Percentiles rank a stretch among this genome's conserved stretches.
phyloP scores from a whole-genome alignment of 2,329 filamentous ascomycete species.

The Penicillium fuscoglaucum region DNA sequence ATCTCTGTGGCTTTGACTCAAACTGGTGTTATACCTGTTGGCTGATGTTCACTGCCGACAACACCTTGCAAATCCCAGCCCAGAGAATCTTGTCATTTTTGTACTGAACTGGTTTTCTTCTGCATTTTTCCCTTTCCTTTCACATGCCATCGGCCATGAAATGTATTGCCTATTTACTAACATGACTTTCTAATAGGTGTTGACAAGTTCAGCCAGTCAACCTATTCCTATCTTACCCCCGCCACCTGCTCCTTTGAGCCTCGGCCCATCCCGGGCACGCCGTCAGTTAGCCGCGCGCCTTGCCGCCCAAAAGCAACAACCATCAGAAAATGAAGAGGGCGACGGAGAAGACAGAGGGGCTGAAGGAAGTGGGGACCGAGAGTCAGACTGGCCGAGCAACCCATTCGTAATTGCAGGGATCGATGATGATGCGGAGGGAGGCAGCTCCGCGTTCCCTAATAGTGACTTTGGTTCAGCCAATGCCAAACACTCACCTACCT shows the following conservation, averaged over 20 bases:
- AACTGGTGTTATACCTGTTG: neutral
- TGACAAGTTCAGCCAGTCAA: conserved; percentile 39
- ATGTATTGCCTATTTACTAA: conserved; percentile 13
- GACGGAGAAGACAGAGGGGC: conserved; percentile 28
- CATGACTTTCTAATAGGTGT: conserved; percentile 23
- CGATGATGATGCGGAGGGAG: conserved; percentile 35
- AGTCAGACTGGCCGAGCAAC: conserved; percentile 37
- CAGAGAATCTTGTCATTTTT: neutral
- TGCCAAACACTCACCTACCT: conserved; percentile 35
- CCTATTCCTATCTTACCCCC: conserved; percentile 48
- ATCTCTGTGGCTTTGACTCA: neutral
- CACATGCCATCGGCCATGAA: neutral
- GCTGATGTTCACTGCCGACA: neutral
- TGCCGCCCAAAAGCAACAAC: conserved; percentile 69
- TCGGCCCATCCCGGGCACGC: conserved; percentile 81
- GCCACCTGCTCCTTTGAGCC: conserved; percentile 78
- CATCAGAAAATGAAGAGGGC: conserved; percentile 44
- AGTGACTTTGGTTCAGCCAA: conserved; percentile 33
- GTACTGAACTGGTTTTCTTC: neutral
- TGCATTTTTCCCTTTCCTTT: neutral
- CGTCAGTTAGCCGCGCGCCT: conserved; percentile 87
- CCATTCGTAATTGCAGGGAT: conserved; percentile 42
- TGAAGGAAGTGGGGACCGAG: conserved; percentile 25
- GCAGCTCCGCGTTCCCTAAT: conserved; percentile 33
- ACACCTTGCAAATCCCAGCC: neutral